Evolutionary conservation across 2,329 filamentous ascomycete genomes (phyloP).

Genomic region (Basipetospora chlamydospora): DNA sequence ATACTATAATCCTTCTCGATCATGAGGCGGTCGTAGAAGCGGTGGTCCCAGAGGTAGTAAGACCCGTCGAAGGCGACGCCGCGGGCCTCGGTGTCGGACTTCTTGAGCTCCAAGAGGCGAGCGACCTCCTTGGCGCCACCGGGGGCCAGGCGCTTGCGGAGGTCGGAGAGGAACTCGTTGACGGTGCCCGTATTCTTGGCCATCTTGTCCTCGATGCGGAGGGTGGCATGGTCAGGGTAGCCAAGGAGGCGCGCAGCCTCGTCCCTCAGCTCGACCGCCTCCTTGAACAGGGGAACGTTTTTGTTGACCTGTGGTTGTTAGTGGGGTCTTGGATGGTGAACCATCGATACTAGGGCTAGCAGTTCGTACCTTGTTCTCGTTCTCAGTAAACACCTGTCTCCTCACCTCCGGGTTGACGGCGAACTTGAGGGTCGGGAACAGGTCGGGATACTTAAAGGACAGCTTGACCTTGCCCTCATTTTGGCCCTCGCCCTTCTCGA

Average conservation of each 20-base stretch:
- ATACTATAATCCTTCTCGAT: constrained; percentile 68
- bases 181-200: constrained; percentile 62
- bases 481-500: constrained; percentile 59
- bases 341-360: no score
- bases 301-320: constrained; percentile 43
- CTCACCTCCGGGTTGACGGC: constrained; percentile 55
- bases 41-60: constrained; percentile 73
- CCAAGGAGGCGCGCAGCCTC: constrained; percentile 65
- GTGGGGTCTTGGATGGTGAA: no score
- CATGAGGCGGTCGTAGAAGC: constrained; percentile 69
- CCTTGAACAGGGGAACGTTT: constrained; percentile 60
- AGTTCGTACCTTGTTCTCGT: constrained; percentile 65
- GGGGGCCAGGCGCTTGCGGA: constrained; percentile 50
- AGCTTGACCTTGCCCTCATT: constrained; percentile 53
- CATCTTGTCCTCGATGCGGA: constrained; percentile 74
- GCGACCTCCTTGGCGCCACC: constrained; percentile 58
- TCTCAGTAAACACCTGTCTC: constrained; percentile 54
- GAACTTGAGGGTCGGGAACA: constrained; percentile 67
- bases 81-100: constrained; percentile 47
- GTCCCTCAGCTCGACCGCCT: constrained; percentile 60
- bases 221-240: constrained; percentile 62
- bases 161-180: constrained; percentile 55
- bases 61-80: constrained; percentile 45
- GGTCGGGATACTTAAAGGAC: constrained; percentile 72
- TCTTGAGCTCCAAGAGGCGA: constrained; percentile 60